Conservation (phyloP, 148 eudicot species). For the Camellia sinensis region DNA sequence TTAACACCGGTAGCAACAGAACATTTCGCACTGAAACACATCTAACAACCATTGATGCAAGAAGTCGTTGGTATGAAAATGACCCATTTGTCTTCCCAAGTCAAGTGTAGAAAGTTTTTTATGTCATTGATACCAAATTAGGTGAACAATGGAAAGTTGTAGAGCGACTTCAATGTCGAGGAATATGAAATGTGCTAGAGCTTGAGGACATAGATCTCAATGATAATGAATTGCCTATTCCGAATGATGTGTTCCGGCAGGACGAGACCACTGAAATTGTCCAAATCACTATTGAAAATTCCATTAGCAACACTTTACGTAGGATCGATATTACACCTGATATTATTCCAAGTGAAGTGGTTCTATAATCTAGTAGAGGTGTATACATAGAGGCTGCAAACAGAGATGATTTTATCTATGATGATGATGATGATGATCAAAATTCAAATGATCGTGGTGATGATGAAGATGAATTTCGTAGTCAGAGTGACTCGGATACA, state of each 20-base stretch:
- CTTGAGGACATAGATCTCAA: background rate
- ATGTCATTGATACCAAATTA: slow-evolving; percentile 5
- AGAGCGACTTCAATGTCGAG: background rate
- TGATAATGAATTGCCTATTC: background rate
- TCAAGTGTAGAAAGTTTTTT: background rate
- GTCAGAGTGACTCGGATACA: no score
- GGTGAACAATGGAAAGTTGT: background rate
- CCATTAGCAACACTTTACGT: background rate
- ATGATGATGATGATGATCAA: background rate
- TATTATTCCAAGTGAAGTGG: background rate
- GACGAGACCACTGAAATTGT: background rate
- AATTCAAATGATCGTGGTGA: no score
- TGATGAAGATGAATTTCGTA: no score
- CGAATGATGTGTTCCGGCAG: background rate
- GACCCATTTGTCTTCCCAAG: slow-evolving; percentile 1
- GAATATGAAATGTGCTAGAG: background rate
- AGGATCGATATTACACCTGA: background rate
- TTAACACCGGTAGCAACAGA: background rate
- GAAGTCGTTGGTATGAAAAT: slow-evolving; percentile 4
- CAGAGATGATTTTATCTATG: background rate
- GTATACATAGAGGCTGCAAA: background rate
- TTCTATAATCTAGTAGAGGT: background rate
- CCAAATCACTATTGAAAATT: background rate
- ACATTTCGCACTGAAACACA: background rate
- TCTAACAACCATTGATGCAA: background rate